These are phyloP conservation scores for Carpinus viminea DNA, from an alignment of 306 rosid genomes.

Conservation along the genomic window DNA sequence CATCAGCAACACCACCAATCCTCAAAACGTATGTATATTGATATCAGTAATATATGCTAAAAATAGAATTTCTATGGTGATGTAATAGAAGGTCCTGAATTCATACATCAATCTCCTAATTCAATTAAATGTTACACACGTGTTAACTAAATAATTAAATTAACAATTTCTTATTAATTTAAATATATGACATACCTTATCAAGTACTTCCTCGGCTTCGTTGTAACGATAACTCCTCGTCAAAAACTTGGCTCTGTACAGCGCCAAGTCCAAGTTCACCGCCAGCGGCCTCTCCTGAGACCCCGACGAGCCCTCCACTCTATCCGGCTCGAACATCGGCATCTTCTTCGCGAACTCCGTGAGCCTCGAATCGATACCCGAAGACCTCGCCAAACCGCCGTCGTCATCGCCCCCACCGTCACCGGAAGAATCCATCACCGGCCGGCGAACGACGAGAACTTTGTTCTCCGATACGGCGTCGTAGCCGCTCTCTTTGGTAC, in stretches of 20 bases:
- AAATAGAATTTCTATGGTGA: too few species aligned
- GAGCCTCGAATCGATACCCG: constrained; percentile 54
- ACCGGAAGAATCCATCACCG: constrained; percentile 56
- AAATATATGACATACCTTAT: constrained; percentile 41
- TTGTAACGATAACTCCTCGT: constrained; percentile 49
- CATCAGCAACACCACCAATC: constrained; percentile 25
- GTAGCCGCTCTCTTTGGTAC: background rate
- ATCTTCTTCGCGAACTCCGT: constrained; percentile 71
- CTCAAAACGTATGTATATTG: background rate
- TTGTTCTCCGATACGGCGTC: constrained; percentile 25
- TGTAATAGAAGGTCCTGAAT: too few species aligned
- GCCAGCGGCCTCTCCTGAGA: constrained; percentile 55
- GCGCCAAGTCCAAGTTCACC: constrained; percentile 86
- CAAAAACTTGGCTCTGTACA: constrained; percentile 72
- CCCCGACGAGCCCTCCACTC: constrained; percentile 32
- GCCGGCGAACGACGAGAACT: constrained; percentile 70
- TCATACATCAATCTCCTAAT: too few species aligned
- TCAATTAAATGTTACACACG: too few species aligned
- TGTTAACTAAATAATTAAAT: too few species aligned
- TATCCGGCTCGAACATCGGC: constrained; percentile 76
- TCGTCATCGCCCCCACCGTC: constrained; percentile 24
- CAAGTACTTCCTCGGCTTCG: constrained; percentile 67
- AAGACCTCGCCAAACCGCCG: background rate
- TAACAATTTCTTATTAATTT: too few species aligned
- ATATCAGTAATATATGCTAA: too few species aligned